Percentiles rank a stretch among this genome's conserved stretches.
phyloP scores from a whole-genome alignment of 1,284 basidiomycete species.

The Sporisorium scitamineum region DNA sequence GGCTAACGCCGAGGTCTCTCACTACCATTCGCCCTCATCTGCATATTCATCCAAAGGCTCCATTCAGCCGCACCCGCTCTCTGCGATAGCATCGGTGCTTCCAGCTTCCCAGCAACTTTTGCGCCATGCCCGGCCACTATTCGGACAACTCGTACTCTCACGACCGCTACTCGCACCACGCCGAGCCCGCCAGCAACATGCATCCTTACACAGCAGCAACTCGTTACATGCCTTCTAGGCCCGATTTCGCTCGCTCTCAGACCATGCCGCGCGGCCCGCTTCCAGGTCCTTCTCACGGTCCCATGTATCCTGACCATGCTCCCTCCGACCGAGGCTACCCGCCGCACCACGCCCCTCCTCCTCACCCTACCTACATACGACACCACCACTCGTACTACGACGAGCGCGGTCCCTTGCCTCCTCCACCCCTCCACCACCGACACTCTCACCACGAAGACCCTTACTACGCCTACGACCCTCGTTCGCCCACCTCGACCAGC shows the following conservation, averaged over 20 bases:
- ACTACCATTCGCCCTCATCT: conserved; percentile 11
- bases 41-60: conserved; percentile 20
- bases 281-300: conserved; percentile 37
- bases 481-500: conserved; percentile 19
- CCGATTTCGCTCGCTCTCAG: conserved; percentile 42
- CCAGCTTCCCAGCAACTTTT: neutral
- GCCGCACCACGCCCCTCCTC: conserved; percentile 24
- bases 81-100: neutral
- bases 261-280: conserved; percentile 33
- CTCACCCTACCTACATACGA: conserved; percentile 34
- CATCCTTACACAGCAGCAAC: conserved; percentile 16
- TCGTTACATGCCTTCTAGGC: conserved; percentile 21
- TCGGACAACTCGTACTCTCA: conserved; percentile 19
- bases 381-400: conserved; percentile 52
- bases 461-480: conserved; percentile 28
- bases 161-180: conserved; percentile 31
- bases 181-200: conserved; percentile 20
- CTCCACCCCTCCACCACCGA: conserved; percentile 44
- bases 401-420: conserved; percentile 40
- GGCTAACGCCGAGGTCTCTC: neutral
- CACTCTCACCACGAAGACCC: conserved; percentile 27
- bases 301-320: conserved; percentile 38
- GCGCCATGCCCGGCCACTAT: conserved; percentile 29
- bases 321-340: conserved; percentile 32
- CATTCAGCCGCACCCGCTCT: conserved; percentile 33